A percentile compares a stretch with the other conserved stretches of the same genome.
These are phyloP conservation scores for Penicillium glabrum DNA, from an alignment of 2,329 filamentous ascomycete genomes.

Conservation along the genomic window DNA sequence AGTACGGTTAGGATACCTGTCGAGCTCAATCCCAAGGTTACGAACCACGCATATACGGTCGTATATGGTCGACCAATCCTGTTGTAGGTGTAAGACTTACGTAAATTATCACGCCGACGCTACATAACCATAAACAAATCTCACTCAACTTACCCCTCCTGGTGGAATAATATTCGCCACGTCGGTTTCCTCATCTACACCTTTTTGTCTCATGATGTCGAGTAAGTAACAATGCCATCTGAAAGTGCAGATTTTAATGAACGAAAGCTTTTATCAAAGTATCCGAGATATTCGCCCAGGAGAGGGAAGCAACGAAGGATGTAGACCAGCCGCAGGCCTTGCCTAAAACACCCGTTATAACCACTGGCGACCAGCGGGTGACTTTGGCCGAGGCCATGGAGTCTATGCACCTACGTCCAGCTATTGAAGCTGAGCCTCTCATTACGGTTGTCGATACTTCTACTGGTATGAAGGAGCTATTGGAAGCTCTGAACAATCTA, in stretches of 20 bases:
- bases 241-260: not conserved
- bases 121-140: no score
- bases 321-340: not conserved
- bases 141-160: no score
- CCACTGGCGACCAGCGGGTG: not conserved
- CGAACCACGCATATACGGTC: no score
- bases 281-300: not conserved
- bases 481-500: not conserved
- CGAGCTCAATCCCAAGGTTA: no score
- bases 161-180: no score
- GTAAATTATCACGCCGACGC: no score
- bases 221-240: not conserved
- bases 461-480: not conserved
- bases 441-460: not conserved
- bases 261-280: not conserved
- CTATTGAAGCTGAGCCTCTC: not conserved
- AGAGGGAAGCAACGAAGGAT: not conserved
- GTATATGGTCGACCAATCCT: no score
- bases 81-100: no score
- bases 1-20: no score
- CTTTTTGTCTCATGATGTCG: not conserved
- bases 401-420: not conserved
- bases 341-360: not conserved
- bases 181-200: not conserved
- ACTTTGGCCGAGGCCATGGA: not conserved